phyloP scores from a whole-genome alignment of 2,329 filamentous ascomycete genomes.

The Penicillium sp. region DNA sequence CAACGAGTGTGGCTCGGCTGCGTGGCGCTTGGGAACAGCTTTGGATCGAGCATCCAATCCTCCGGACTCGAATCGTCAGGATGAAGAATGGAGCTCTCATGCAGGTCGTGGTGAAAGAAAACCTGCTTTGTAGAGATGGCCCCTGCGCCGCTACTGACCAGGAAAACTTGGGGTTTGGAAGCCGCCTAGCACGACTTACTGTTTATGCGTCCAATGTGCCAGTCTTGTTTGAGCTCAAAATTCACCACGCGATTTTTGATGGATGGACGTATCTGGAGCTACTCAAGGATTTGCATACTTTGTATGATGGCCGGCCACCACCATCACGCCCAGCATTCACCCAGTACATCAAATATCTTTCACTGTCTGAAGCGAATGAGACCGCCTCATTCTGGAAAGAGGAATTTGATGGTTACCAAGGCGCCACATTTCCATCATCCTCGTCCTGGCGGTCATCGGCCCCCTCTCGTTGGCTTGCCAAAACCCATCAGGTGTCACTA shows the following conservation, averaged over 20 bases:
- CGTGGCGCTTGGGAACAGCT: conserved; percentile 13
- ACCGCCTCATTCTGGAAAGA: conserved; percentile 4
- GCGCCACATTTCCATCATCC: conserved; percentile 2
- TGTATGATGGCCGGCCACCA: conserved; percentile 12
- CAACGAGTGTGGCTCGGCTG: conserved; percentile 1
- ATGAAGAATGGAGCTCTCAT: conserved; percentile 21
- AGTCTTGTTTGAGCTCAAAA: conserved; percentile 44
- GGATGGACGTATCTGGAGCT: conserved; percentile 36
- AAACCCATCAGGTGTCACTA: neutral
- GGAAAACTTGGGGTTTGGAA: conserved; percentile 8
- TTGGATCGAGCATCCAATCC: conserved; percentile 13
- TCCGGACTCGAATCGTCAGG: conserved; percentile 11
- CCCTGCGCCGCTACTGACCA: neutral
- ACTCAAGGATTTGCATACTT: conserved; percentile 17
- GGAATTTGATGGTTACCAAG: conserved; percentile 3
- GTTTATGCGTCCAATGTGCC: neutral
- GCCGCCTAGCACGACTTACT: conserved; percentile 6
- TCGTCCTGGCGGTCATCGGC: neutral
- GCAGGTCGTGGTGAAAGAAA: conserved; percentile 10
- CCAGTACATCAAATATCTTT: conserved; percentile 10
- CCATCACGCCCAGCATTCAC: conserved; percentile 7
- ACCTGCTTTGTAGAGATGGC: neutral
- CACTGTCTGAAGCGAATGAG: neutral
- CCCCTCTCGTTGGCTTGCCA: neutral
- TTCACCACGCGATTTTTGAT: conserved; percentile 53